These are phyloP conservation scores for Penicillium fuscoglaucum DNA, from an alignment of 2,329 filamentous ascomycete genomes.

Conservation along the genomic window DNA sequence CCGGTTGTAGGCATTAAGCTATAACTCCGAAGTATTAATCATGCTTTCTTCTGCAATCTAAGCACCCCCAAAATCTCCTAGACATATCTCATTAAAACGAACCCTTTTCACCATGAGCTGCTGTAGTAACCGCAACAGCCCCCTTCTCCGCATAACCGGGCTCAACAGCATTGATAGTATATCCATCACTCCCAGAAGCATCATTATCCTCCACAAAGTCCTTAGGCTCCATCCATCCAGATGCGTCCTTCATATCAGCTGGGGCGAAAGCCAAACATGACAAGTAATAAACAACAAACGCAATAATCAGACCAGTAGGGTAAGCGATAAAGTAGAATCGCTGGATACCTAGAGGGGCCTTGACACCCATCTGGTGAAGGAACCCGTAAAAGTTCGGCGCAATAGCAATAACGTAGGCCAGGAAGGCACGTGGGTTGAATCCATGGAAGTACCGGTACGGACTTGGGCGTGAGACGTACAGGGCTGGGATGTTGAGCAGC, in stretches of 20 bases:
- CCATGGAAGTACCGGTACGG: constrained; percentile 39
- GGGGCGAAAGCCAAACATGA: constrained; percentile 10
- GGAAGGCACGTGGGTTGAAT: constrained; percentile 38
- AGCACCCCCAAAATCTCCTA: no score
- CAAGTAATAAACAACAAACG: constrained; percentile 20
- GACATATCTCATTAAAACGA: constrained; percentile 2
- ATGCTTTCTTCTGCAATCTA: background rate
- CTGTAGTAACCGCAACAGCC: background rate
- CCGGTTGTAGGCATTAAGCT: background rate
- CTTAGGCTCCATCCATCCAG: constrained; percentile 38
- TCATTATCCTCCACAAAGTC: constrained; percentile 37
- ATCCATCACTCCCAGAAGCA: background rate
- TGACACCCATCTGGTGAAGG: constrained; percentile 44
- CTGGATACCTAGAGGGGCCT: constrained; percentile 29
- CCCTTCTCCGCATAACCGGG: background rate
- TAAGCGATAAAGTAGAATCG: constrained; percentile 60
- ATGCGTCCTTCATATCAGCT: constrained; percentile 7
- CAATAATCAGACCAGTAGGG: constrained; percentile 50
- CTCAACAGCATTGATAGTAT: background rate
- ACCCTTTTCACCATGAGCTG: background rate
- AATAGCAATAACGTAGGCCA: constrained; percentile 40
- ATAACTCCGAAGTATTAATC: background rate
- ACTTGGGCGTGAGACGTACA: constrained; percentile 35
- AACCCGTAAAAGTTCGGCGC: constrained; percentile 47
- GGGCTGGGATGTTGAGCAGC: constrained; percentile 37